These are phyloP conservation scores for Bryoerythrophyllum caledonicum DNA, from an alignment of 225 moss, liverwort and hornwort species.

Conservation along the genomic window DNA sequence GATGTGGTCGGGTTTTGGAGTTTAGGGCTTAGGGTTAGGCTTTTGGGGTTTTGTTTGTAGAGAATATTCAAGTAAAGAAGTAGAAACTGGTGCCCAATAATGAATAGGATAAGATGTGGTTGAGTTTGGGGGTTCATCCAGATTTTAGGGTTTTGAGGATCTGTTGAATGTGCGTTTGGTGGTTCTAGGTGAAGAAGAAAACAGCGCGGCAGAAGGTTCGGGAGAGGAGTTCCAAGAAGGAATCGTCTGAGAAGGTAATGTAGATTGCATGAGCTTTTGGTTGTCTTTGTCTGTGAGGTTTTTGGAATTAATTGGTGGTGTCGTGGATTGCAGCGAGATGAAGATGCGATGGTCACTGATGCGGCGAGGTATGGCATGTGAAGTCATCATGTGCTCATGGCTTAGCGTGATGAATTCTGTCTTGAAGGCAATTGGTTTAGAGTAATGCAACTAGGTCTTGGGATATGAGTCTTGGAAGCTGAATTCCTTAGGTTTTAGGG, in stretches of 20 bases:
- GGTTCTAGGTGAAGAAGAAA: background rate
- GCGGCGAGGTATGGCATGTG: slow-evolving; percentile 38
- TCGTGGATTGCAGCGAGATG: slow-evolving; percentile 41
- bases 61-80: too few species aligned
- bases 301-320: slow-evolving; percentile 4
- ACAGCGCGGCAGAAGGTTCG: background rate
- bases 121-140: too few species aligned
- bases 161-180: background rate
- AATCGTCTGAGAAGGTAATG: background rate
- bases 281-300: background rate
- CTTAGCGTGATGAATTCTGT: background rate
- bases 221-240: background rate
- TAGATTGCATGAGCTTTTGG: background rate
- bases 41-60: too few species aligned
- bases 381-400: too few species aligned
- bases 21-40: too few species aligned
- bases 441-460: too few species aligned
- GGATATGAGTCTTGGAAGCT: background rate
- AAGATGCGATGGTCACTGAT: slow-evolving; percentile 34
- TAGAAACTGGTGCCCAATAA: too few species aligned
- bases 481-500: background rate
- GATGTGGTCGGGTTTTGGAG: too few species aligned
- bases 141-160: background rate
- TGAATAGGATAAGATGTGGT: too few species aligned
- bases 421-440: too few species aligned